Evolutionary conservation across 257 asterid genomes (phyloP).

Genomic region (Parsonsia alboflavescens): DNA sequence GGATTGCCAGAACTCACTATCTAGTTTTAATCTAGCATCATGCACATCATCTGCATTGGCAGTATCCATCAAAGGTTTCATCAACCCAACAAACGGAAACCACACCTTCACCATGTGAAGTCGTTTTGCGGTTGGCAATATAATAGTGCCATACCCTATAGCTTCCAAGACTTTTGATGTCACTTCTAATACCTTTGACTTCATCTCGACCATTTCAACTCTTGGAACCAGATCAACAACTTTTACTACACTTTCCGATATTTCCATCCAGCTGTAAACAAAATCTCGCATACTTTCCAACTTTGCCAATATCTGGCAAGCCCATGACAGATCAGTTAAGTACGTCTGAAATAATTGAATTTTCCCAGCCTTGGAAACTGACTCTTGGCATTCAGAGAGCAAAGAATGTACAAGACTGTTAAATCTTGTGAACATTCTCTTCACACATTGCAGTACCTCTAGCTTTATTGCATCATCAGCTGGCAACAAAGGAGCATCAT

Average conservation of each 20-base stretch:
- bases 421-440: slow-evolving; percentile 40
- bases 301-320: slow-evolving; percentile 56
- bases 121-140: slow-evolving; percentile 48
- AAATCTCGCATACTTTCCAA: slow-evolving; percentile 54
- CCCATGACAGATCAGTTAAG: slow-evolving; percentile 67
- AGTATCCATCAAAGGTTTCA: slow-evolving; percentile 49
- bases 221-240: slow-evolving; percentile 30
- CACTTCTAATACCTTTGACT: slow-evolving; percentile 56
- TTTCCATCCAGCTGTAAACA: slow-evolving; percentile 55
- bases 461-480: slow-evolving; percentile 50
- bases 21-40: slow-evolving; percentile 36
- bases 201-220: slow-evolving; percentile 25
- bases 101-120: slow-evolving; percentile 50
- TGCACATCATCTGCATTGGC: slow-evolving; percentile 37
- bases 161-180: slow-evolving; percentile 57
- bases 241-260: slow-evolving; percentile 40
- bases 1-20: slow-evolving; percentile 71
- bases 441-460: slow-evolving; percentile 43
- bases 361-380: slow-evolving; percentile 30
- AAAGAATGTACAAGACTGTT: slow-evolving; percentile 40
- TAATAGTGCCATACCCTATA: slow-evolving; percentile 50
- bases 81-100: slow-evolving; percentile 58
- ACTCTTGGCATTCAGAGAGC: slow-evolving; percentile 34
- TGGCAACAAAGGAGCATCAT: slow-evolving; percentile 66
- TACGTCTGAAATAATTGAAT: slow-evolving; percentile 33